Conservation (phyloP, 2,329 filamentous ascomycete species). For the Neonectria magnoliae region DNA sequence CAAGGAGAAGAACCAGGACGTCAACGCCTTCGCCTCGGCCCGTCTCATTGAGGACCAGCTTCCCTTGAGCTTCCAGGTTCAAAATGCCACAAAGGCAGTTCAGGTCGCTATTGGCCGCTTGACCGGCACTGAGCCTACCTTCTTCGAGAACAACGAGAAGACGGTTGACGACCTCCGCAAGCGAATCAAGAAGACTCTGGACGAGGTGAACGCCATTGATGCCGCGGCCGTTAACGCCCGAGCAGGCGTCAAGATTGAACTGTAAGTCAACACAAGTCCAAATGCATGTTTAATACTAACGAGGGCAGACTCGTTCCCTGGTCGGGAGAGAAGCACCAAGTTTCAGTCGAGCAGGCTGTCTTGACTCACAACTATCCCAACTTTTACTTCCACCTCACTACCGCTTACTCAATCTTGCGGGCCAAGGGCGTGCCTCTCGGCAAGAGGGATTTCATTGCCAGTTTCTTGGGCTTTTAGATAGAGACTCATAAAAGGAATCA, state of each 20-base stretch:
- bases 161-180: constrained; percentile 26
- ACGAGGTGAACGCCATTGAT: constrained; percentile 21
- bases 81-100: constrained; percentile 28
- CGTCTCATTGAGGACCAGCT: constrained; percentile 34
- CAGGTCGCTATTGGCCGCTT: constrained; percentile 26
- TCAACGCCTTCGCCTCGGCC: constrained; percentile 26
- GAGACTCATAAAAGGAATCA: not conserved
- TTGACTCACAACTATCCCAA: constrained; percentile 27
- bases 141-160: constrained; percentile 22
- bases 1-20: constrained; percentile 29
- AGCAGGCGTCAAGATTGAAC: constrained; percentile 22
- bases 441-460: constrained; percentile 28
- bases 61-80: constrained; percentile 34
- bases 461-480: constrained; percentile 22
- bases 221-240: constrained; percentile 25
- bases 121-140: constrained; percentile 28
- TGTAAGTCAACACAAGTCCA: constrained; percentile 11
- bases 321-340: constrained; percentile 23
- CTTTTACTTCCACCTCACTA: constrained; percentile 35
- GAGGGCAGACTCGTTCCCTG: constrained; percentile 1
- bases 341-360: constrained; percentile 25
- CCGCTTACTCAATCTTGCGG: constrained; percentile 30
- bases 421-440: constrained; percentile 33
- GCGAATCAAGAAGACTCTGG: constrained; percentile 30
- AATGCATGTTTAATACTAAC: not conserved